Base-by-base conservation (phyloP, 371 early-diverging fungal species). In the Zancudomyces culisetae region DNA sequence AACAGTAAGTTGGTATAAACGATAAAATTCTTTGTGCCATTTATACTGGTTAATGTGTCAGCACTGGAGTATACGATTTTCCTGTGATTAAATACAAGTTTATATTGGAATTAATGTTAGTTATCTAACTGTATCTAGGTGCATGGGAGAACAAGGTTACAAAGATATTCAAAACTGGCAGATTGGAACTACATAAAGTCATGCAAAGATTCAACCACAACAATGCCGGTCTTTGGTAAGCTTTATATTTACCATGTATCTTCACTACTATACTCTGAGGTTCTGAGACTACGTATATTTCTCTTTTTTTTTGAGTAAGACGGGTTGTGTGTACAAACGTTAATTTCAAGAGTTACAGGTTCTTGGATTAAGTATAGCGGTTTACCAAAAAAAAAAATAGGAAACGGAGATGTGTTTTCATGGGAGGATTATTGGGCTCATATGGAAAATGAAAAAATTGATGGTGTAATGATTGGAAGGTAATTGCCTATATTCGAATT, bases 61-160 rank as follows among this genome's bases (percentile, higher is more conserved):
- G 68, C 19, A 69, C 77, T 68, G 88, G 84, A 45, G 74, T 73
- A 19, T 52, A 35, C 35, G 6, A 35, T 35, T 60, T 35, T 10
- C 15, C 15, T 10, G 35, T 15, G 15, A 10, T 15, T 35, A 10
- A 10, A 35, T 35, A 10, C 15, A 10, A 35, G 6, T 35, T 35
- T 35, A 10, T 35, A 35, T 35, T 35, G 35, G 15, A 6, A 10
- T 35, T 35, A 10, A 35, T 35, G 6, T 35, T 35, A 10, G 15
- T 35, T 35, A 10, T 35, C 15, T 35, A 35, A 10, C 15, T 35
- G 6, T 42, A 56, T 47, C 35, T 79, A 80, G 13, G 64, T 96
- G 43, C 97, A 97, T 62, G 97, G 97, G 3, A 77, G 97, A 19
- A 83, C 87, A 20, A 79, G 90, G 41, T 78, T 85, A 56, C 94